Evolutionary conservation across 2,329 filamentous ascomycete genomes (phyloP).

Genomic region (Penicillium decumbens): DNA sequence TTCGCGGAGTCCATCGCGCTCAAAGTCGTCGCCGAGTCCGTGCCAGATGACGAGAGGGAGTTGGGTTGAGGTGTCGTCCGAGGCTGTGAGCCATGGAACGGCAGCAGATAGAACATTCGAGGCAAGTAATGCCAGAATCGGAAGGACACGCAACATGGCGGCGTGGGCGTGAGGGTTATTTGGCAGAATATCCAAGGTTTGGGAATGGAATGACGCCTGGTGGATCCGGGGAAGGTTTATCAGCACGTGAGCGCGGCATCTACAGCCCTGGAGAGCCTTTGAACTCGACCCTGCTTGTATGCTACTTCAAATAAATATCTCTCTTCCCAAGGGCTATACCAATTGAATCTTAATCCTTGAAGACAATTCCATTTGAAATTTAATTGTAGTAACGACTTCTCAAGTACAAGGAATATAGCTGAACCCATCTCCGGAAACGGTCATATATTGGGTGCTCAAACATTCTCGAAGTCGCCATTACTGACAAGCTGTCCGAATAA

Average conservation of each 20-base stretch:
- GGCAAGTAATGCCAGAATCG: conserved; percentile 18
- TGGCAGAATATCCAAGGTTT: not conserved
- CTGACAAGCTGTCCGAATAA: conserved; percentile 17
- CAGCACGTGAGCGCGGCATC: not conserved
- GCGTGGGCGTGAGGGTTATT: not conserved
- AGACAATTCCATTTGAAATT: too few species aligned
- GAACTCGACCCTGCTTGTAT: not conserved
- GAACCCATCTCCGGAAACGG: not conserved
- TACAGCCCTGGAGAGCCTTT: not conserved
- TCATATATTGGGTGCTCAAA: not conserved
- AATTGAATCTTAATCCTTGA: too few species aligned
- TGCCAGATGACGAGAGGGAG: conserved; percentile 95
- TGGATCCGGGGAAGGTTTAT: not conserved
- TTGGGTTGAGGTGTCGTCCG: conserved; percentile 43
- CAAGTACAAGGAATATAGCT: not conserved
- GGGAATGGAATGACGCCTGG: not conserved
- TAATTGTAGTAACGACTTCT: not conserved
- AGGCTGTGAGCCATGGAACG: conserved; percentile 12
- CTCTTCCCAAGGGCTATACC: too few species aligned
- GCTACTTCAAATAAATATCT: not conserved
- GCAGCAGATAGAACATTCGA: conserved; percentile 15
- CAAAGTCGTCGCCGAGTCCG: conserved; percentile 64
- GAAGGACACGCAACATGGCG: conserved; percentile 10
- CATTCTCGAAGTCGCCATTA: not conserved
- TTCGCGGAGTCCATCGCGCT: conserved; percentile 66